Evolutionary conservation across 148 eudicot genomes (phyloP).

Genomic region (Vaccinium darrowii): DNA sequence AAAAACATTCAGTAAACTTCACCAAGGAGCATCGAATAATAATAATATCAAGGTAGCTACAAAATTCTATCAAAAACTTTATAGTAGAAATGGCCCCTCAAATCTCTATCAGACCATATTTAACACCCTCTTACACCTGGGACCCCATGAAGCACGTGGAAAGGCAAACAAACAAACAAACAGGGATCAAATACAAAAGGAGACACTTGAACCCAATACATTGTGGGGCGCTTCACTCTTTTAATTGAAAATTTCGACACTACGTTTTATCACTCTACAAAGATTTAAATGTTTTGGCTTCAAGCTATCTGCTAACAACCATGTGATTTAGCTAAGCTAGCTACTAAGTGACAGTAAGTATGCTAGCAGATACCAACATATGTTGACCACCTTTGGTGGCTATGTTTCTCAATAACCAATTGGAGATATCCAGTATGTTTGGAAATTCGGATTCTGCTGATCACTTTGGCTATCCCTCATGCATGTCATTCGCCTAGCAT

Average conservation of each 20-base stretch:
- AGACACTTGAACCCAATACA: background rate
- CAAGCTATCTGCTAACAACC: background rate
- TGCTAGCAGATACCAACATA: too few relatives aligned
- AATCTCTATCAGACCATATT: background rate
- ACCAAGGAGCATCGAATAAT: background rate
- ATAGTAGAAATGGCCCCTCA: background rate
- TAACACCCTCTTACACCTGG: background rate
- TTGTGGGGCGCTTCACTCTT: background rate
- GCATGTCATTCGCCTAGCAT: background rate
- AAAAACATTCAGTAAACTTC: background rate
- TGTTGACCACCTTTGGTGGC: background rate
- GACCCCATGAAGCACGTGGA: background rate
- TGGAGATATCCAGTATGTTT: background rate
- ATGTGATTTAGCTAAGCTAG: background rate
- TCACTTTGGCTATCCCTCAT: background rate
- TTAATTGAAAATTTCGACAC: background rate
- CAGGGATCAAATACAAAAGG: background rate
- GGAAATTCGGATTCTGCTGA: background rate
- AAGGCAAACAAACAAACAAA: background rate
- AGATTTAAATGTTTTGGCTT: background rate
- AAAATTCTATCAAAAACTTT: background rate
- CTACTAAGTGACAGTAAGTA: background rate
- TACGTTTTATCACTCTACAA: background rate
- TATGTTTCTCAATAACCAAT: background rate
- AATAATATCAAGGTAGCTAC: background rate